Evolutionary conservation across 768 basidiomycete genomes (phyloP).

Genomic region (Pisolithus marmoratus): DNA sequence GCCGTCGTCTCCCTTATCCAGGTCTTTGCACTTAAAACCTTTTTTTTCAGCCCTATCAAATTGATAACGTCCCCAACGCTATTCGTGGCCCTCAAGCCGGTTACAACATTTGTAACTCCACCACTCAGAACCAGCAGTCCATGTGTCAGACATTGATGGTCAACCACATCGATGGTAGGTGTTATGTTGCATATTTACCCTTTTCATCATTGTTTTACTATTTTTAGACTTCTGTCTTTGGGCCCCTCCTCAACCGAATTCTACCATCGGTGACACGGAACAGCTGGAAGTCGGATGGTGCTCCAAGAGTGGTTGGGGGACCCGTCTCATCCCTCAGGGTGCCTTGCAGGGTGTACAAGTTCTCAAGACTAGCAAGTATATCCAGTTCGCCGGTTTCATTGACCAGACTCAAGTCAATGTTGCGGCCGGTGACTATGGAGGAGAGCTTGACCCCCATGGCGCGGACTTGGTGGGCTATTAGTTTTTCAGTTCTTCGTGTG

Average conservation of each 20-base stretch:
- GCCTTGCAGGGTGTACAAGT: conserved; percentile 62
- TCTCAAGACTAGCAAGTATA: conserved; percentile 51
- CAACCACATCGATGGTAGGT: conserved; percentile 44
- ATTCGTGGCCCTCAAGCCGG: conserved; percentile 57
- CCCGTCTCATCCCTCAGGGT: conserved; percentile 63
- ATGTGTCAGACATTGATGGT: conserved; percentile 64
- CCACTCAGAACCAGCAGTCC: conserved; percentile 56
- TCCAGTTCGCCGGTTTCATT: conserved; percentile 58
- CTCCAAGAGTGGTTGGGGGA: conserved; percentile 56
- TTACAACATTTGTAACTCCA: conserved; percentile 65
- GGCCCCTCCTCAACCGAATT: conserved; percentile 45
- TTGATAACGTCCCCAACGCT: conserved; percentile 33
- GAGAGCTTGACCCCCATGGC: conserved; percentile 75
- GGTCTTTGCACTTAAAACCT: not conserved
- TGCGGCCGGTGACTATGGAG: conserved; percentile 51
- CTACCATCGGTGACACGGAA: conserved; percentile 61
- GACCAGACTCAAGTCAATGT: conserved; percentile 59
- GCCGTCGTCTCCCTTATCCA: not conserved
- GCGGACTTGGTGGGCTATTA: conserved; percentile 47
- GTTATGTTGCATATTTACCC: not conserved
- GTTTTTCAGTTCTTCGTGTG: conserved; percentile 11
- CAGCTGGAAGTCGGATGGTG: conserved; percentile 71
- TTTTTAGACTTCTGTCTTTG: conserved; percentile 67
- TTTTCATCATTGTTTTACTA: conserved; percentile 20
- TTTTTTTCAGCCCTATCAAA: conserved; percentile 44